A percentile compares a stretch with the other conserved stretches of the same genome.
These are phyloP conservation scores for Henckelia pumila DNA, from an alignment of 257 asterid genomes.

Conservation along the genomic window DNA sequence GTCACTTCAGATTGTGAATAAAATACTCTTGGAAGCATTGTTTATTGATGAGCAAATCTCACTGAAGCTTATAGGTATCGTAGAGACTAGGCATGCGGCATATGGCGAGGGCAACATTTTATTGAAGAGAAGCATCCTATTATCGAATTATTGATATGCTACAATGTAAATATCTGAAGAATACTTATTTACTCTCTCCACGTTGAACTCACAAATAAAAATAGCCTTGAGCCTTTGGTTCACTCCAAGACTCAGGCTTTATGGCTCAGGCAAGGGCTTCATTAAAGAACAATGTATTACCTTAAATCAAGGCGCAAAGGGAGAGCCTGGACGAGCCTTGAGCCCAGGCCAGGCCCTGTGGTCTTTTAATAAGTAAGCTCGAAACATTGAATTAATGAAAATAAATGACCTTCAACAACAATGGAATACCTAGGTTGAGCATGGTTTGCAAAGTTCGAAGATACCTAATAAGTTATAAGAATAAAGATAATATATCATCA, in stretches of 20 bases:
- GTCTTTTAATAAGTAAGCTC: not conserved
- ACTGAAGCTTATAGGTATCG: not conserved
- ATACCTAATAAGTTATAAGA: not conserved
- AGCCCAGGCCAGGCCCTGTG: no score
- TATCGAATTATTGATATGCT: no score
- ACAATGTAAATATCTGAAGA: no score
- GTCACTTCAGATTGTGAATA: no score
- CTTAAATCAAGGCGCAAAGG: no score
- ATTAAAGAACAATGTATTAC: no score
- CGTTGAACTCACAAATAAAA: not conserved
- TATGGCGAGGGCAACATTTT: no score
- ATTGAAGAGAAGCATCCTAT: no score
- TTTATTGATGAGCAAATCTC: not conserved
- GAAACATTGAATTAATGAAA: not conserved
- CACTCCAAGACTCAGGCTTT: not conserved
- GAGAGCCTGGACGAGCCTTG: no score
- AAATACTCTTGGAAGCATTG: not conserved
- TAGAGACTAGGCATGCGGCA: not conserved
- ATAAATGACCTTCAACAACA: not conserved
- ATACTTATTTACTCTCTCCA: not conserved
- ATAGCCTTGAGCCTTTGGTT: not conserved
- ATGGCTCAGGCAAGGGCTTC: no score
- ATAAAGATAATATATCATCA: no score
- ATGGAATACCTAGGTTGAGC: not conserved
- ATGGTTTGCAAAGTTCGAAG: not conserved